phyloP scores from a whole-genome alignment of 495 filamentous ascomycete genomes.

The Neurospora terricola region DNA sequence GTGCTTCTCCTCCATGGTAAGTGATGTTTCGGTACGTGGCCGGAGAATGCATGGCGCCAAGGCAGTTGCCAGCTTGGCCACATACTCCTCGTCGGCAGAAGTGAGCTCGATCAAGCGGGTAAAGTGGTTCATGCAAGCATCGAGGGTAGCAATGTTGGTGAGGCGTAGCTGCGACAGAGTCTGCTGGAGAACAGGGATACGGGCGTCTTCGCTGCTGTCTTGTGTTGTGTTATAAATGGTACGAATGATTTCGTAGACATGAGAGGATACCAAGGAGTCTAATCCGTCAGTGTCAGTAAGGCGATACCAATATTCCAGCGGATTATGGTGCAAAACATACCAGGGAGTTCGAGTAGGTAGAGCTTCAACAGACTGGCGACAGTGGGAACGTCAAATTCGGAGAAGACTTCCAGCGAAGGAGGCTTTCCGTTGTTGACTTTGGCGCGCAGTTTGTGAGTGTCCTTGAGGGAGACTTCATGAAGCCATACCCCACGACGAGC shows the following conservation, averaged over 20 bases:
- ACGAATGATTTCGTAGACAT: conserved; percentile 97
- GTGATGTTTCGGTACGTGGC: conserved; percentile 70
- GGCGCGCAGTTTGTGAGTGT: conserved; percentile 75
- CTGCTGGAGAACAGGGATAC: conserved; percentile 88
- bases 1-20: conserved; percentile 93
- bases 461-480: conserved; percentile 74
- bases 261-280: conserved; percentile 96
- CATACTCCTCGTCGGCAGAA: conserved; percentile 82
- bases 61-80: conserved; percentile 63
- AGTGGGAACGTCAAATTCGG: conserved; percentile 84
- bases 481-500: conserved; percentile 89
- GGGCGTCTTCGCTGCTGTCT: conserved; percentile 54
- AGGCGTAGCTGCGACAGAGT: conserved; percentile 90
- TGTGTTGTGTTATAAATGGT: conserved; percentile 86
- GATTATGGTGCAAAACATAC: conserved; percentile 38
- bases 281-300: conserved; percentile 12
- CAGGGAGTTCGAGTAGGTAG: conserved; percentile 91
- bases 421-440: conserved; percentile 82
- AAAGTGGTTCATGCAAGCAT: conserved; percentile 96
- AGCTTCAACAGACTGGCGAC: conserved; percentile 90
- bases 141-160: conserved; percentile 95
- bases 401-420: conserved; percentile 63
- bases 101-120: conserved; percentile 94
- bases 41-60: conserved; percentile 84
- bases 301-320: not conserved